A percentile compares a stretch with the other conserved stretches of the same genome.
Evolutionary conservation across 768 basidiomycete genomes (phyloP).

Genomic region (Rhodotorula paludigena): DNA sequence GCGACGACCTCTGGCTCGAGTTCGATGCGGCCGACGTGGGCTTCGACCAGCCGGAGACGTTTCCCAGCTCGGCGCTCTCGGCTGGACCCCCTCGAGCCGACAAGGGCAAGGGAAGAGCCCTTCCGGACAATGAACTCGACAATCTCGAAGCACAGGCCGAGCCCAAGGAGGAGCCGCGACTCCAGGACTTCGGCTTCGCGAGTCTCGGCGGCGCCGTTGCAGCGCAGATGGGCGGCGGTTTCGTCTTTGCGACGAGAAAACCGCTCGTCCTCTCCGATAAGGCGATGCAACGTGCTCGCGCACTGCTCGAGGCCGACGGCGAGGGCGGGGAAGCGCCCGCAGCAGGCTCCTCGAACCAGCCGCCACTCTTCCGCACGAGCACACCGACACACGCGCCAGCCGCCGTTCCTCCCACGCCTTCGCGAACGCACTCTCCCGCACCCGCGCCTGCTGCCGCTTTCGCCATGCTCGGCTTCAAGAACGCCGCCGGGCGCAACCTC

Average conservation of each 20-base stretch:
- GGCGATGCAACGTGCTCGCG: slow-evolving; percentile 8
- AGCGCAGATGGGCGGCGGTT: slow-evolving; percentile 12
- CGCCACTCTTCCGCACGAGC: too few species aligned
- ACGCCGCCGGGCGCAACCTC: background rate
- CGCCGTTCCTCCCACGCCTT: background rate
- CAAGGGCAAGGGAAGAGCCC: background rate
- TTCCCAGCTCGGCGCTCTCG: slow-evolving; percentile 19
- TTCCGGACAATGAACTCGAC: background rate
- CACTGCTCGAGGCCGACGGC: slow-evolving; percentile 8
- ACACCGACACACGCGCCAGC: background rate
- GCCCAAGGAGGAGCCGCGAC: background rate
- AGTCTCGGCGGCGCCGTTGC: background rate
- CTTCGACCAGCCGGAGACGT: slow-evolving; percentile 20
- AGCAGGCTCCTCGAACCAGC: too few species aligned
- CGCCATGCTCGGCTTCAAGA: slow-evolving; percentile 2
- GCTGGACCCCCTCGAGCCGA: background rate
- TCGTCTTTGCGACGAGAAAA: slow-evolving; percentile 26
- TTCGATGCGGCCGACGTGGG: slow-evolving; percentile 24
- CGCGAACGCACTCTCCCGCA: background rate
- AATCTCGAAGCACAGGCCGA: background rate
- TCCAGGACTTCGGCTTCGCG: slow-evolving; percentile 10
- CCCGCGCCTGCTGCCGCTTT: slow-evolving; percentile 2
- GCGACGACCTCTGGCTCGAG: slow-evolving; percentile 35
- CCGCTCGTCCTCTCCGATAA: slow-evolving; percentile 8
- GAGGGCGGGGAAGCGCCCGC: background rate